phyloP scores from a whole-genome alignment of 1,284 basidiomycete genomes.

The Tilletia caries region DNA sequence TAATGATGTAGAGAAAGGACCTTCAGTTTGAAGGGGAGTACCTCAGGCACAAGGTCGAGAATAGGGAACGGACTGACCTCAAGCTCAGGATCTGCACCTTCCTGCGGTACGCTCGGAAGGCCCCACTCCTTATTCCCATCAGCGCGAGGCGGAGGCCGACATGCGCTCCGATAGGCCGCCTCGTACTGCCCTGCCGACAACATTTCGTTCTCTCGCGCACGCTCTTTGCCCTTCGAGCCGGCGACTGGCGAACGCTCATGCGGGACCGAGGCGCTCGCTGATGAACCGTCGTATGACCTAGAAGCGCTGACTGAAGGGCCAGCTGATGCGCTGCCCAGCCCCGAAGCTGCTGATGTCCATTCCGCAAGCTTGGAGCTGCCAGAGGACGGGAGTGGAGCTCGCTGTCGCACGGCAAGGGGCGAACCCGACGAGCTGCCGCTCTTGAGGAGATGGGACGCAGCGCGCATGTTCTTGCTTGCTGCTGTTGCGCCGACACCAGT shows the following conservation, averaged over 20 bases:
- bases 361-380: no score
- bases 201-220: not conserved
- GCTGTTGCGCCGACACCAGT: no score
- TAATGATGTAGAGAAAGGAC: not conserved
- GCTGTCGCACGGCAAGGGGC: no score
- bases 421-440: no score
- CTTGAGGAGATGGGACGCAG: not conserved
- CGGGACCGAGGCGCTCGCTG: not conserved
- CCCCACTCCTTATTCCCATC: not conserved
- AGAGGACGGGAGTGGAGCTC: no score
- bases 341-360: no score
- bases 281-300: no score
- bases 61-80: not conserved
- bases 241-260: not conserved
- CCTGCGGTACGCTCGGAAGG: not conserved
- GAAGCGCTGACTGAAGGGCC: no score
- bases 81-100: not conserved
- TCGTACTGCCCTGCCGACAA: not conserved
- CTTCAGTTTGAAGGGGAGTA: not conserved
- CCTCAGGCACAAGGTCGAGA: not conserved
- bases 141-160: not conserved
- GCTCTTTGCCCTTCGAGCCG: slow-evolving; percentile 10
- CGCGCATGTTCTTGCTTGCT: not conserved
- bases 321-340: no score
- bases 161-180: not conserved